Base-by-base conservation (phyloP, 1,284 basidiomycete species). In the Volvariella volvacea region DNA sequence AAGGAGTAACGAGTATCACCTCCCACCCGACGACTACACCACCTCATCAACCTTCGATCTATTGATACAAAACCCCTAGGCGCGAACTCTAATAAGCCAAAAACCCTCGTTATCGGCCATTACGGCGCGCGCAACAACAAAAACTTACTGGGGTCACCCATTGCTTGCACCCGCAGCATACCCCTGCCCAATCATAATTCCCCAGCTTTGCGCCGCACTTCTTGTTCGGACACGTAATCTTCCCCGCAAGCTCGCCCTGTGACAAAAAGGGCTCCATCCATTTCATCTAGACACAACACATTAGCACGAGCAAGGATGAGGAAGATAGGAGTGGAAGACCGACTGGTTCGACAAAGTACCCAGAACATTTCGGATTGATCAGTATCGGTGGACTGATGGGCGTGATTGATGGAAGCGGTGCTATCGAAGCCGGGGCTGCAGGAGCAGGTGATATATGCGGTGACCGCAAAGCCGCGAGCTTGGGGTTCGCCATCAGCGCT, bases 121-220 rank as follows among this genome's bases (percentile, higher is more conserved):
- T n/a, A n/a, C n/a, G n/a, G n/a, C n/a, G n/a, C n/a, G n/a, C n/a
- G n/a, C n/a, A 21, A 32, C 43, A 15, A 39, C 25, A 22, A 21
- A 42, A 16, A 72, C 80, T 56, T 57, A 92, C 90, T 20, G 92
- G 92, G 4, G 83, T 83, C 22, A 94, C 88, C 92, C 92, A 94
- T 56, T 85, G 80, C 55, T 83, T 86, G 58, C 93, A 97, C 17
- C 88, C 88, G 62, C 93, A 97, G 59, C 87, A 82, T 39, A 91
- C 83, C 1, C 95, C 95, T 2, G 94, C 92, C 95, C 95, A 99
- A 62, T 96, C 93, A 59, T 86, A 99, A 59, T 88, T 95, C 3
- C 95, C 95, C 19, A 99, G 74, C 67, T 99, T 99, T 15, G 78
- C 81, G 0, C 76, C 76, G 55, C 95, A 99, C 59, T 88, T 92